Base-by-base conservation (phyloP, 2,329 filamentous ascomycete genomes). In the Ophiosphaerella narmari region DNA sequence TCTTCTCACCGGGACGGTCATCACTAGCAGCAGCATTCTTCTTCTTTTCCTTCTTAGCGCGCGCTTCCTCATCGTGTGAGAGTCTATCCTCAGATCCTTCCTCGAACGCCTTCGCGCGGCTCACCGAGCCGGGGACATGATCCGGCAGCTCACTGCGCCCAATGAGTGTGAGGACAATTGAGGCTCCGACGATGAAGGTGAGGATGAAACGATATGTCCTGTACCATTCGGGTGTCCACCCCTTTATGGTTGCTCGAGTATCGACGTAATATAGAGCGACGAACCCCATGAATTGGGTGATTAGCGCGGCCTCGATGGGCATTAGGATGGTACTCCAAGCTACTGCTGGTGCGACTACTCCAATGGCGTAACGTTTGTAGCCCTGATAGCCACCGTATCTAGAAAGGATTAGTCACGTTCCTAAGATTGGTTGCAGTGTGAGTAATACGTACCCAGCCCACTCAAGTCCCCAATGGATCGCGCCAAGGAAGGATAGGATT, bases 401-500 rank as follows among this genome's bases (percentile, higher is more conserved):
- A 37, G 9, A 13, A 7, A 23, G 5, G 4, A 13, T 45, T 21
- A 45, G 34, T 23, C 12, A 7, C 11, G 4, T 7, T 44, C 14
- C 13, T 23, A n/a, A 14, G 16, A 23, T 18, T 2, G 7, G 21
- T 29, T 24, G 6, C 7, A 4, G 13, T 37, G 6, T 11, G 11
- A 29, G 11, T 29, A 6, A 29, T 7, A 40, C 44, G 24, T 41
- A 47, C 76, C 87, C 78, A 43, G 89, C 89, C 72, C 87, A 95
- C 75, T 96, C 91, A 14, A 96, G 80, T 48, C 92, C 92, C 89
- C 93, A 97, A 75, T 97, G 93, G 65, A 96, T 86, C 31, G 92
- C 92, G 38, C 93, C 93, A 1, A 97, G 83, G 80, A 96, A 97
- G 24, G 91, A 96, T 63, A 96, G 89, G 65, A 96, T 94, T 50